Conservation (phyloP, 1,284 basidiomycete genomes). For the Pisolithus thermaeus region DNA sequence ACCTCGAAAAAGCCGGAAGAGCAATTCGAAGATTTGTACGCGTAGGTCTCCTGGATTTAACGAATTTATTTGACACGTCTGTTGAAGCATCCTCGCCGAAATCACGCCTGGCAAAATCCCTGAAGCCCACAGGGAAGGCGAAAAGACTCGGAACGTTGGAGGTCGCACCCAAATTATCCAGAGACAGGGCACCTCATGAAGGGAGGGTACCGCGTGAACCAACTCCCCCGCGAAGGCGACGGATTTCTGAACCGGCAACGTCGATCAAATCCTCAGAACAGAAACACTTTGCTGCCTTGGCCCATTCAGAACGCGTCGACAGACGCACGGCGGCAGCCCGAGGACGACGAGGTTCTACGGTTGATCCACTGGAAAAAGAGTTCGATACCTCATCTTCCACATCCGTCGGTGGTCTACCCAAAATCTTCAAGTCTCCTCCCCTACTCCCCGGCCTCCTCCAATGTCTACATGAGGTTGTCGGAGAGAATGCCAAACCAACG, state of each 20-base stretch:
- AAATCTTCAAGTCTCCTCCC: constrained; percentile 56
- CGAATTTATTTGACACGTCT: background rate
- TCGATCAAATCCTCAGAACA: constrained; percentile 5
- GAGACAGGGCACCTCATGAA: constrained; percentile 27
- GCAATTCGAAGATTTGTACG: background rate
- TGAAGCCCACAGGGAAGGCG: constrained; percentile 27
- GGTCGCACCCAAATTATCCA: constrained; percentile 22
- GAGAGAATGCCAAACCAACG: constrained; percentile 52
- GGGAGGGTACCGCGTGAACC: constrained; percentile 8
- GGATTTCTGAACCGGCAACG: background rate
- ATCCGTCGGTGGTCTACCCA: constrained; percentile 11
- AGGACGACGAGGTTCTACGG: constrained; percentile 4
- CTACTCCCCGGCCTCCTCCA: constrained; percentile 56
- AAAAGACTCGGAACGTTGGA: constrained; percentile 29
- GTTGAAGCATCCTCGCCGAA: constrained; percentile 23
- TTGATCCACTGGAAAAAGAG: constrained; percentile 33
- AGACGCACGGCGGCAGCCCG: constrained; percentile 6
- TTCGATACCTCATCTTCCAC: constrained; percentile 32
- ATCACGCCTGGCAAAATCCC: constrained; percentile 32
- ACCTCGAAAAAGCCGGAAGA: background rate
- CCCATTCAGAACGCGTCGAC: constrained; percentile 7
- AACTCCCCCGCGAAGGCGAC: background rate
- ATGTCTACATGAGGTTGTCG: constrained; percentile 52
- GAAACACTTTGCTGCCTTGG: constrained; percentile 5
- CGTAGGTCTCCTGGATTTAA: background rate